phyloP scores from a whole-genome alignment of 768 basidiomycete species.

The Phaeotremella skinneri region DNA sequence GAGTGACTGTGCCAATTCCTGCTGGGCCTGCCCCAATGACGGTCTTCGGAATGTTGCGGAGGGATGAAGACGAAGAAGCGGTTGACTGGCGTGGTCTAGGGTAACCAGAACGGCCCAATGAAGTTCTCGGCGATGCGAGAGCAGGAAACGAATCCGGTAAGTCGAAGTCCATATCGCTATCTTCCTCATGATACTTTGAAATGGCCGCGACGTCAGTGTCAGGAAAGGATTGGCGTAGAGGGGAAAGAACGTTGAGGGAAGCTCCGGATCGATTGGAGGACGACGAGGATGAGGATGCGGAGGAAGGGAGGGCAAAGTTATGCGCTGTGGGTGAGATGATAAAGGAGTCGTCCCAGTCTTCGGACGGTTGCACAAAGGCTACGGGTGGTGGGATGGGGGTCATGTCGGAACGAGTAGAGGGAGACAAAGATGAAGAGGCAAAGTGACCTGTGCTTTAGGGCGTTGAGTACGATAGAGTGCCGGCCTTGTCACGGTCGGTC shows the following conservation, averaged over 20 bases:
- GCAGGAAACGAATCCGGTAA: slow-evolving; percentile 19
- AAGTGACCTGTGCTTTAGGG: background rate
- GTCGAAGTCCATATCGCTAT: slow-evolving; percentile 14
- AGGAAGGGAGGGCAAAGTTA: slow-evolving; percentile 2
- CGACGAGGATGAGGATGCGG: slow-evolving; percentile 21
- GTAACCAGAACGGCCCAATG: background rate
- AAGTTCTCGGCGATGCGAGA: background rate
- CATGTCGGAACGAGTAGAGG: background rate
- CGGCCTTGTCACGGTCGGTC: too few relatives aligned
- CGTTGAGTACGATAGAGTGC: too few relatives aligned
- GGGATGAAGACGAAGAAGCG: slow-evolving; percentile 1
- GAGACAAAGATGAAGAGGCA: background rate
- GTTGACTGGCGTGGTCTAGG: background rate
- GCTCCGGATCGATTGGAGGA: slow-evolving; percentile 18
- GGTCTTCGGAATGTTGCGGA: slow-evolving; percentile 13
- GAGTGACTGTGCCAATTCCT: slow-evolving; percentile 38
- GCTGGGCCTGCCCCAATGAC: slow-evolving; percentile 33
- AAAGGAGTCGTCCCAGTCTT: slow-evolving; percentile 3
- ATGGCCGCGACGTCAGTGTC: background rate
- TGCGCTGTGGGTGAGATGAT: background rate
- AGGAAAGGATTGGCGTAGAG: slow-evolving; percentile 1
- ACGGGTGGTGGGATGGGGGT: background rate
- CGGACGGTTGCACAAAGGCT: background rate
- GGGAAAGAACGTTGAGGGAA: slow-evolving; percentile 11
- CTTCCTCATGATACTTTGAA: slow-evolving; percentile 4